phyloP scores from a whole-genome alignment of 1,284 basidiomycete genomes.

The Ganoderma leucocontextum region DNA sequence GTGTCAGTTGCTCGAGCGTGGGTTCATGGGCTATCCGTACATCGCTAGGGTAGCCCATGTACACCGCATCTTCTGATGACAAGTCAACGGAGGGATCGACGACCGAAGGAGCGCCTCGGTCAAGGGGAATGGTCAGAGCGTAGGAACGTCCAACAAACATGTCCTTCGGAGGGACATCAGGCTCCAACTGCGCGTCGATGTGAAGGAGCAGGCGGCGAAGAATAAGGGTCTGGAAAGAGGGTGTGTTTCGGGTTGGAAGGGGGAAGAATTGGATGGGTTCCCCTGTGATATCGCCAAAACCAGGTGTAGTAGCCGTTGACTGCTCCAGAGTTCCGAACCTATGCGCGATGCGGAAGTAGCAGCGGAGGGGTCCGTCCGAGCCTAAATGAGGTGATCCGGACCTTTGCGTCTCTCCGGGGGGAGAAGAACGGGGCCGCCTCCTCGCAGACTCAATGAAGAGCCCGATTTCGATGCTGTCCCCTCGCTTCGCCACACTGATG shows the following conservation, averaged over 20 bases:
- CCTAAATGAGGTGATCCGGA: slow-evolving; percentile 36
- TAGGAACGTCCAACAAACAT: slow-evolving; percentile 58
- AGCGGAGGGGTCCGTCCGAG: slow-evolving; percentile 48
- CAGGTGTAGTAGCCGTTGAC: neutral
- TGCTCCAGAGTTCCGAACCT: slow-evolving; percentile 40
- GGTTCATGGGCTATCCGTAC: slow-evolving; percentile 71
- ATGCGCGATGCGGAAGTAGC: slow-evolving; percentile 67
- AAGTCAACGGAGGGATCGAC: slow-evolving; percentile 43
- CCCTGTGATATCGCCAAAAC: neutral
- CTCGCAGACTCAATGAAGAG: slow-evolving; percentile 65
- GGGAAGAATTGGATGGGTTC: slow-evolving; percentile 16
- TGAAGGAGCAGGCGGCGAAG: slow-evolving; percentile 73
- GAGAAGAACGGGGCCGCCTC: slow-evolving; percentile 22
- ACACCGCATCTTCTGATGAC: slow-evolving; percentile 54
- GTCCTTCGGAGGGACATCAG: slow-evolving; percentile 53
- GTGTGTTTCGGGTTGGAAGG: slow-evolving; percentile 50
- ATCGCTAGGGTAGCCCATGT: slow-evolving; percentile 52
- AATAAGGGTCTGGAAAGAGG: slow-evolving; percentile 68
- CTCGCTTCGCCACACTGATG: slow-evolving; percentile 67
- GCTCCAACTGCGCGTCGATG: slow-evolving; percentile 66
- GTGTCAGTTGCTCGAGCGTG: slow-evolving; percentile 75
- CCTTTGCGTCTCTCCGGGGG: slow-evolving; percentile 20
- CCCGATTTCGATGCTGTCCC: slow-evolving; percentile 90
- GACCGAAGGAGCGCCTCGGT: slow-evolving; percentile 56
- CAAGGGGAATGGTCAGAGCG: slow-evolving; percentile 62